Conservation (phyloP, 345 rosid species). For the Psidium friedrichsthalianum region DNA sequence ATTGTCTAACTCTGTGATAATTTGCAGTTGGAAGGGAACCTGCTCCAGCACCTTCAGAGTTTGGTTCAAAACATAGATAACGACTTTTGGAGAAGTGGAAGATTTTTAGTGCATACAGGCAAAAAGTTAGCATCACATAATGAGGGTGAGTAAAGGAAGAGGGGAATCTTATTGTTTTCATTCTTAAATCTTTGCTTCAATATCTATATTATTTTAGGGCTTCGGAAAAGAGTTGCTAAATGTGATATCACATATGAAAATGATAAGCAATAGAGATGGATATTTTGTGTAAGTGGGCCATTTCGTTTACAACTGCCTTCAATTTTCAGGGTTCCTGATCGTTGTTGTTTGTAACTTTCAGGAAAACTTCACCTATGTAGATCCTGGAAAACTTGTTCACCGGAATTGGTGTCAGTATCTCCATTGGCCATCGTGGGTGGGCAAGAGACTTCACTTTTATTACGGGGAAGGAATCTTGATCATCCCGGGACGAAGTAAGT, state of each 20-base stretch:
- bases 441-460: constrained; percentile 45
- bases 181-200: background rate
- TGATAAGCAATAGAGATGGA: background rate
- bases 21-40: constrained; percentile 61
- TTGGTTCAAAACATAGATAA: constrained; percentile 48
- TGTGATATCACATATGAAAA: background rate
- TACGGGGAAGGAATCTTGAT: constrained; percentile 68
- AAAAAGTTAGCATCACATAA: constrained; percentile 61
- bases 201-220: background rate
- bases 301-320: background rate
- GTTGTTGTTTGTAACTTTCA: constrained; percentile 12
- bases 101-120: constrained; percentile 64
- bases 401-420: constrained; percentile 69
- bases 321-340: background rate
- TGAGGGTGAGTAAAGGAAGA: constrained; percentile 36
- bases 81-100: constrained; percentile 60
- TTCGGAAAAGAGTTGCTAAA: background rate
- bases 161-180: background rate
- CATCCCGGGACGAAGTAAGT: constrained; percentile 62
- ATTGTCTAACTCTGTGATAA: background rate
- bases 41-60: constrained; percentile 34
- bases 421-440: constrained; percentile 79
- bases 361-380: constrained; percentile 63
- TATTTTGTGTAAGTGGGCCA: background rate
- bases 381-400: constrained; percentile 63